These are phyloP conservation scores for Alternaria brassicicola DNA, from an alignment of 2,329 filamentous ascomycete genomes.

Conservation along the genomic window DNA sequence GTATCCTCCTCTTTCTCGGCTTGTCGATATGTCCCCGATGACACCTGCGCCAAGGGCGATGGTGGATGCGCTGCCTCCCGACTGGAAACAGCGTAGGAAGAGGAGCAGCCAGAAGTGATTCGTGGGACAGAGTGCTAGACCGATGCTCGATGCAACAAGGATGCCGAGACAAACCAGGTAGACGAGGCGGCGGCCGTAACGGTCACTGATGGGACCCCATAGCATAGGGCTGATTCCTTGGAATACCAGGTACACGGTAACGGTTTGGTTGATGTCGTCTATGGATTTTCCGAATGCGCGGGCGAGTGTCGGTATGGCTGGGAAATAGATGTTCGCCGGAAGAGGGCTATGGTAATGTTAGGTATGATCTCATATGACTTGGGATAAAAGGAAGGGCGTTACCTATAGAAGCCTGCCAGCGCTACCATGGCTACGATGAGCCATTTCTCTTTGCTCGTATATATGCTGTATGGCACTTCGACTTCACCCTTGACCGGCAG, in stretches of 20 bases:
- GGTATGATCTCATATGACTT: background rate
- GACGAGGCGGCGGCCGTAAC: constrained; percentile 57
- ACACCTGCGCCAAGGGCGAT: constrained; percentile 70
- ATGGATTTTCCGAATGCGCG: constrained; percentile 50
- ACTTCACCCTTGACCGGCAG: constrained; percentile 22
- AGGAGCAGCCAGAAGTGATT: constrained; percentile 41
- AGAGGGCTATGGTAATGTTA: constrained; percentile 38
- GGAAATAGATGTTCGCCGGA: constrained; percentile 51
- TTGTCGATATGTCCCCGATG: constrained; percentile 73
- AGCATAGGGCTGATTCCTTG: constrained; percentile 62
- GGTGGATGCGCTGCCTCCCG: constrained; percentile 49
- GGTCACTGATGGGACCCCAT: constrained; percentile 59
- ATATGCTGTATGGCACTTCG: constrained; percentile 37
- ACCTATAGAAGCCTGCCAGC: constrained; percentile 42
- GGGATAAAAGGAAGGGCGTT: background rate
- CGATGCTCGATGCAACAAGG: constrained; percentile 43
- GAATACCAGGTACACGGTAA: constrained; percentile 56
- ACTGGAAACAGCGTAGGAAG: constrained; percentile 46
- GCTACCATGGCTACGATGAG: constrained; percentile 40
- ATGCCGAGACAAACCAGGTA: constrained; percentile 53
- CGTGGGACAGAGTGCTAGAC: constrained; percentile 44
- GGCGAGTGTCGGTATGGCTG: constrained; percentile 43
- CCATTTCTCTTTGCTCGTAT: constrained; percentile 38
- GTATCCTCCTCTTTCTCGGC: constrained; percentile 72
- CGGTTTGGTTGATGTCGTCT: constrained; percentile 56